Evolutionary conservation across 192 early-diverging fungal genomes (phyloP).

Genomic region (Umbelopsis sp.): DNA sequence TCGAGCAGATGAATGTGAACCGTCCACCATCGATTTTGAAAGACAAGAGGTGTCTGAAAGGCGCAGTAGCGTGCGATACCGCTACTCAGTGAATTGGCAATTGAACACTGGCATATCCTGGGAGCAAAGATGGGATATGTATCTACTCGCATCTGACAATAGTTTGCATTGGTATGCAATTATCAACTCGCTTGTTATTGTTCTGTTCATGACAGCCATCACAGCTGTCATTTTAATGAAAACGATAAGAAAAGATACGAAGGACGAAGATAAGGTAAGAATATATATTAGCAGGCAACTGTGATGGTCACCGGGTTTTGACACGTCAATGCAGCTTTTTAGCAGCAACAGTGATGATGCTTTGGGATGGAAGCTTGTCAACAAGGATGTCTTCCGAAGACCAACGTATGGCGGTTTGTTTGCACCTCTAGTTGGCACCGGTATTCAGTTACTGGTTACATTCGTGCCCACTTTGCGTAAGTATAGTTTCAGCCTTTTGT

Average conservation of each 20-base stretch:
- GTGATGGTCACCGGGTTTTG: background rate
- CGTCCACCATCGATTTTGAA: conserved; percentile 34
- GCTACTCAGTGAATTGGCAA: conserved; percentile 75
- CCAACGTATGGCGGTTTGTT: conserved; percentile 66
- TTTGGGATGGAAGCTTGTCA: conserved; percentile 77
- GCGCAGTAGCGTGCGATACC: conserved; percentile 53
- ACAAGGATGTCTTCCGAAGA: conserved; percentile 77
- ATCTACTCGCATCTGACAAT: conserved; percentile 51
- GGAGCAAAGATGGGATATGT: conserved; percentile 69
- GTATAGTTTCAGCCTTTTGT: background rate
- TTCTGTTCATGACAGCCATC: conserved; percentile 66
- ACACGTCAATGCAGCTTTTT: background rate
- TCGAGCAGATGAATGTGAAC: conserved; percentile 22
- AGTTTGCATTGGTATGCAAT: conserved; percentile 72
- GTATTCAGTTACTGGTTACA: conserved; percentile 69
- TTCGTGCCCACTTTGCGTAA: conserved; percentile 44
- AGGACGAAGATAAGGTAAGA: conserved; percentile 3
- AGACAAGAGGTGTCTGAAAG: conserved; percentile 41
- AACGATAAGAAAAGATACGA: conserved; percentile 61
- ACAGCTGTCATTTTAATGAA: conserved; percentile 69
- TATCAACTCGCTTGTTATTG: conserved; percentile 69
- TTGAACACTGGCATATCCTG: conserved; percentile 42
- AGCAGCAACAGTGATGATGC: conserved; percentile 65
- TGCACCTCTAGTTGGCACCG: conserved; percentile 73
- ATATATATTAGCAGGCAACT: background rate